Percentiles rank a stretch among this genome's conserved stretches.
phyloP scores from a whole-genome alignment of 2,329 filamentous ascomycete species.

The Niveomyces coronatus region DNA sequence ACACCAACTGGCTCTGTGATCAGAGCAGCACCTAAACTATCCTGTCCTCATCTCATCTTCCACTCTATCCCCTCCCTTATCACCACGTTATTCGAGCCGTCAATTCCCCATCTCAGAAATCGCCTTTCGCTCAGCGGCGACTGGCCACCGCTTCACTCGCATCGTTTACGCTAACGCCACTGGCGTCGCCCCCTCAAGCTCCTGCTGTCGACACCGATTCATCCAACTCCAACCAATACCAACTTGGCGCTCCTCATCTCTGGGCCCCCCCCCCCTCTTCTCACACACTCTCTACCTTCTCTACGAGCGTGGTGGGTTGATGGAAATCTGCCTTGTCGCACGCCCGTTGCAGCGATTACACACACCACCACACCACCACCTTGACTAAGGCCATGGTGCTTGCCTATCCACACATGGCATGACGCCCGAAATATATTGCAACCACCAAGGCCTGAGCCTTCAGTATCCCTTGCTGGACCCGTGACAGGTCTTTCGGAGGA shows the following conservation, averaged over 20 bases:
- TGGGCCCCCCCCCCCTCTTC: no score
- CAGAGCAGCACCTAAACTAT: no score
- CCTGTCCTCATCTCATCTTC: not conserved
- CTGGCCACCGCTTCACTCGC: constrained; percentile 3
- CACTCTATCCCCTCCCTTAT: no score
- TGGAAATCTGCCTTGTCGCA: constrained; percentile 1
- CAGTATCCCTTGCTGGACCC: not conserved
- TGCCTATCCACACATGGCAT: constrained; percentile 2
- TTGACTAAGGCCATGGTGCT: not conserved
- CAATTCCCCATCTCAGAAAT: no score
- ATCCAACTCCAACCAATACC: constrained; percentile 6
- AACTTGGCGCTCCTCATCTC: no score
- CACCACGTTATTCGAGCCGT: no score
- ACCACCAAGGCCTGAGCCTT: constrained; percentile 5
- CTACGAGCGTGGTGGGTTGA: no score
- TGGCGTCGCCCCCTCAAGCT: not conserved
- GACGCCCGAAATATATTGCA: constrained; percentile 1
- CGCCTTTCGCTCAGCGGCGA: not conserved
- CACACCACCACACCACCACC: not conserved
- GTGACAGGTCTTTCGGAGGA: not conserved
- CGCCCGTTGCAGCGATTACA: not conserved
- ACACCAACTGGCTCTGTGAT: no score
- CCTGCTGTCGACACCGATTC: constrained; percentile 4
- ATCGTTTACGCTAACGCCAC: constrained; percentile 1
- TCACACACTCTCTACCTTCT: no score